Evolutionary conservation across 192 early-diverging fungal species (phyloP).

Genomic region (Backusella circina): DNA sequence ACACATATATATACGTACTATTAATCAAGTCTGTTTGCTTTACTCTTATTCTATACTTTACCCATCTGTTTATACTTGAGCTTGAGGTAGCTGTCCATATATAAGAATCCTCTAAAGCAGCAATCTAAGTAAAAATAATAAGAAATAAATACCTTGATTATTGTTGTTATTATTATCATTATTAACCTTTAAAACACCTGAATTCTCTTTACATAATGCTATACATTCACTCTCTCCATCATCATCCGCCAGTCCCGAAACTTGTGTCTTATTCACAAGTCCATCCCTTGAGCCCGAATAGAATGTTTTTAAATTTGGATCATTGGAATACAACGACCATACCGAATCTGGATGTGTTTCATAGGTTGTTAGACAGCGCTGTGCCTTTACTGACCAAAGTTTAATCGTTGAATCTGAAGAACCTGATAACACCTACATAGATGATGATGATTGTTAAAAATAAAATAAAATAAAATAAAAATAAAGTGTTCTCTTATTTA

Average conservation of each 20-base stretch:
- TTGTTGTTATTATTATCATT: background rate
- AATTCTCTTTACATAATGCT: constrained; percentile 80
- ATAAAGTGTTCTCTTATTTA: background rate
- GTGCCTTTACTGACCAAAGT: constrained; percentile 86
- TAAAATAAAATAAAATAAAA: too few relatives aligned
- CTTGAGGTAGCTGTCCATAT: constrained; percentile 90
- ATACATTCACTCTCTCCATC: constrained; percentile 67
- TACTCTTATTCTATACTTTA: background rate
- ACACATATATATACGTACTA: background rate
- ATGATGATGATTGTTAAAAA: too few relatives aligned
- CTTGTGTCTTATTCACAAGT: constrained; percentile 77
- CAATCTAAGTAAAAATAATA: constrained; percentile 39
- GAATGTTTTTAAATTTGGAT: constrained; percentile 84
- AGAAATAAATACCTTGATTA: background rate
- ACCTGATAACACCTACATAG: constrained; percentile 81
- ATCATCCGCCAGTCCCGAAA: constrained; percentile 44
- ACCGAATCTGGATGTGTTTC: constrained; percentile 84
- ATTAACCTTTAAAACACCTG: constrained; percentile 64
- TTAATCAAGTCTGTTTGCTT: background rate
- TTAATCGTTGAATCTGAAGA: constrained; percentile 96
- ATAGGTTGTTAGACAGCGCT: constrained; percentile 85
- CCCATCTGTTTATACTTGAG: constrained; percentile 84
- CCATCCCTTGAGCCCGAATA: constrained; percentile 93
- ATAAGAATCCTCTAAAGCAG: constrained; percentile 81
- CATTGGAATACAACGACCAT: constrained; percentile 84